Evolutionary conservation across 169 alveolate species (phyloP), one percentile per base, ranked within the genome.

Genomic region (Cryptosporidium meleagridis): DNA sequence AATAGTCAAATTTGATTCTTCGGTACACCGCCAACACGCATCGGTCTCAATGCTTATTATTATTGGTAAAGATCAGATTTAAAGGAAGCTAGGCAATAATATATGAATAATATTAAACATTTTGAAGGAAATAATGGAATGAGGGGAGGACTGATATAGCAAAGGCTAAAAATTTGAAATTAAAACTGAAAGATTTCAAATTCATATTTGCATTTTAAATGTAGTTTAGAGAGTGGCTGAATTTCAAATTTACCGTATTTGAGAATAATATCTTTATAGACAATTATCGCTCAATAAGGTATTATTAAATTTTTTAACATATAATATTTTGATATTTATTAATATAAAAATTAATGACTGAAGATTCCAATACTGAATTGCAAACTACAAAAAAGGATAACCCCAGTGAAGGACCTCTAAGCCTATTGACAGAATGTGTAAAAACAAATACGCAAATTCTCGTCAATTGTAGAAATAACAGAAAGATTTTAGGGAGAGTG

Each of bases 401-500:
- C 33, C 95, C 98, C 33, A 94, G 95, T 61, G 98, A 95, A 75
- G 99, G 99, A 12, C 99, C 99, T 18, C 91, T 98, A 87, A 95
- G 99, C 12, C 92, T 98, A 48, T 86, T 98, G 72, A 96, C 97
- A 37, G 98, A 95, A 75, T 96, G 99, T 55, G 99, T 98, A 58
- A 96, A 96, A 85, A 97, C 98, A 62, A 98, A 98, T 85, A 94
- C 98, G 21, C 98, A 98, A 84, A 99, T 98, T 68, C 92, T 98
- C 68, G 95, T 98, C 59, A 97, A 96, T 94, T 97, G 99, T 94
- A 92, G 99, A 67, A 98, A 98, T 95, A 98, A 98, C 94, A 93
- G 99, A 73, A 98, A 98, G 91, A 89, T 98, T 45, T 94, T 98
- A 86, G 99, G 98, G 44, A 92, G 99, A 89, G 99, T 98, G 9